Evolutionary conservation across 106 monocot genomes (phyloP).

Genomic region (Phalaenopsis aphrodite): DNA sequence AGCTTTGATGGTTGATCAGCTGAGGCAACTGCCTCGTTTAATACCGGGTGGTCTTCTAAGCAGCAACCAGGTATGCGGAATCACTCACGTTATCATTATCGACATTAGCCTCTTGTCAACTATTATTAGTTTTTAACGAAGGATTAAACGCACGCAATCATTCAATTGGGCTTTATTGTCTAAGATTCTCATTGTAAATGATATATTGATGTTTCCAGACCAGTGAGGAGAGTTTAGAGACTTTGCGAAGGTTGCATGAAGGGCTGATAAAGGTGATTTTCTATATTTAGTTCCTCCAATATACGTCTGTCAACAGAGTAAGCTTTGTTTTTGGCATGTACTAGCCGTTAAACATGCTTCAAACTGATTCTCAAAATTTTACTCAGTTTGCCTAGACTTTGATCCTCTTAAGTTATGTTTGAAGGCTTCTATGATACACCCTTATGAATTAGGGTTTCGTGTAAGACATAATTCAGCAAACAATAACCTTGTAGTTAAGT

Average conservation of each 20-base stretch:
- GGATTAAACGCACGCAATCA: background rate
- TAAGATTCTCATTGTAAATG: background rate
- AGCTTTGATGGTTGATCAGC: slow-evolving; percentile 93
- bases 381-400: no score
- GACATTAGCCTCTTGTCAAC: background rate
- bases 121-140: background rate
- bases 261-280: slow-evolving; percentile 75
- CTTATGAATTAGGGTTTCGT: no score
- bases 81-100: background rate
- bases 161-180: background rate
- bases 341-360: no score
- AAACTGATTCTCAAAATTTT: no score
- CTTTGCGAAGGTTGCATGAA: slow-evolving; percentile 38
- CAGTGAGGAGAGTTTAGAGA: slow-evolving; percentile 58
- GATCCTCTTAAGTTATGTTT: no score
- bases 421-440: no score
- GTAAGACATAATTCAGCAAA: no score
- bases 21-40: slow-evolving; percentile 62
- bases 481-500: no score
- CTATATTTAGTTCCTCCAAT: background rate
- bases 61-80: slow-evolving; percentile 67
- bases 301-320: no score
- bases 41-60: slow-evolving; percentile 73
- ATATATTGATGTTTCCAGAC: slow-evolving; percentile 39
- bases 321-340: no score